These are phyloP conservation scores for Postia placenta DNA, from an alignment of 768 basidiomycete genomes.

Conservation along the genomic window DNA sequence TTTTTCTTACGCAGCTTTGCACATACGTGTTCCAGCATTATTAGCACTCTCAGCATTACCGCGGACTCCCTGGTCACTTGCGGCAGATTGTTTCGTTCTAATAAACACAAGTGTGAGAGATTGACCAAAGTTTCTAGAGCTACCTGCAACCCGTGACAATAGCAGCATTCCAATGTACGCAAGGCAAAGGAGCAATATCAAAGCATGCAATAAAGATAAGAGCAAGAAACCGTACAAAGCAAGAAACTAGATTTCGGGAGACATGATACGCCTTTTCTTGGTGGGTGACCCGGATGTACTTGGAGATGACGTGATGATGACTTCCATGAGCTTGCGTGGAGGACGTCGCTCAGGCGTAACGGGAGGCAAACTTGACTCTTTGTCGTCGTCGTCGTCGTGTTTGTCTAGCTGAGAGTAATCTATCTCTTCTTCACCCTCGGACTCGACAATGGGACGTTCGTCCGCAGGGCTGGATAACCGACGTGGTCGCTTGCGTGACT, in stretches of 20 bases:
- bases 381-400: constrained; percentile 6
- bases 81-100: too few species aligned
- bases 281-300: background rate
- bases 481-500: constrained; percentile 23
- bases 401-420: constrained; percentile 17
- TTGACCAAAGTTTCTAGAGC: too few species aligned
- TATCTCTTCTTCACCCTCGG: constrained; percentile 20
- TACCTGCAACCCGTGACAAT: too few species aligned
- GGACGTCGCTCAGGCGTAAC: constrained; percentile 1
- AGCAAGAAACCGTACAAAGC: background rate
- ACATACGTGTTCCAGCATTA: too few species aligned
- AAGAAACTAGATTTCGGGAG: background rate
- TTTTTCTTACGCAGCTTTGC: too few species aligned
- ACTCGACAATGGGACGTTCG: constrained; percentile 14
- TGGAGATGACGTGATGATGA: constrained; percentile 7
- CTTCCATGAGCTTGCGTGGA: constrained; percentile 2
- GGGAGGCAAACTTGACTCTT: background rate
- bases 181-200: too few species aligned
- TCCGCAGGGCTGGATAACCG: constrained; percentile 10
- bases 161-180: too few species aligned
- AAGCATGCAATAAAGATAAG: background rate
- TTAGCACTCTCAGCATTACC: too few species aligned
- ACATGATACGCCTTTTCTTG: background rate
- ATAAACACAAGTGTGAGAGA: too few species aligned
- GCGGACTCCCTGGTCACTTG: too few species aligned